Percentiles rank a stretch among this genome's conserved stretches.
Conservation (phyloP, 192 early-diverging fungal species). For the Coemansia sp. region DNA sequence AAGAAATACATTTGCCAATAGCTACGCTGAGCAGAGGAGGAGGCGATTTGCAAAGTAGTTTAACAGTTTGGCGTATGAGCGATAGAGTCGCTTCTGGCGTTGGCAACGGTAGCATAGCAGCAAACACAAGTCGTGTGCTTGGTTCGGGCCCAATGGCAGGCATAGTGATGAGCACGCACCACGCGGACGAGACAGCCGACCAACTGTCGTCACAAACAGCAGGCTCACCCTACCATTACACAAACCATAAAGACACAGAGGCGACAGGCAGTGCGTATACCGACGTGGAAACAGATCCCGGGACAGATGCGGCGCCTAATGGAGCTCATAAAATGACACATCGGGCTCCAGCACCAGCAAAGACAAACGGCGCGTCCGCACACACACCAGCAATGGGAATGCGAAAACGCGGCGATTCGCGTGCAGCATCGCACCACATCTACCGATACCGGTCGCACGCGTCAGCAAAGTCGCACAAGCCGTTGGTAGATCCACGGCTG, state of each 20-base stretch:
- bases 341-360: background rate
- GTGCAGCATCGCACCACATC: background rate
- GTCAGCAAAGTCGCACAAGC: constrained; percentile 10
- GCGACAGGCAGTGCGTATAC: background rate
- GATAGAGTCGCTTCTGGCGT: background rate
- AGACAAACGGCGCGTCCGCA: background rate
- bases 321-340: background rate
- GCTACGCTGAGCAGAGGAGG: background rate
- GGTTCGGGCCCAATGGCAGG: constrained; percentile 31
- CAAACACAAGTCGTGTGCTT: constrained; percentile 1
- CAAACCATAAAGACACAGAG: constrained; percentile 4
- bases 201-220: constrained; percentile 28
- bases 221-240: constrained; percentile 31
- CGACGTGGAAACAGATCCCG: constrained; percentile 11
- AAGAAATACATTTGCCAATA: background rate
- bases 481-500: constrained; percentile 30
- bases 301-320: background rate
- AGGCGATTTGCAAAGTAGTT: background rate
- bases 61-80: background rate
- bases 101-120: constrained; percentile 5
- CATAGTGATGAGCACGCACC: constrained; percentile 37
- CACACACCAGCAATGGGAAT: background rate
- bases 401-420: constrained; percentile 5
- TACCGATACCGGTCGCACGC: constrained; percentile 2
- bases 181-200: constrained; percentile 28